Base-by-base conservation (phyloP, 208 protist genomes). In the Leishmania arabica region DNA sequence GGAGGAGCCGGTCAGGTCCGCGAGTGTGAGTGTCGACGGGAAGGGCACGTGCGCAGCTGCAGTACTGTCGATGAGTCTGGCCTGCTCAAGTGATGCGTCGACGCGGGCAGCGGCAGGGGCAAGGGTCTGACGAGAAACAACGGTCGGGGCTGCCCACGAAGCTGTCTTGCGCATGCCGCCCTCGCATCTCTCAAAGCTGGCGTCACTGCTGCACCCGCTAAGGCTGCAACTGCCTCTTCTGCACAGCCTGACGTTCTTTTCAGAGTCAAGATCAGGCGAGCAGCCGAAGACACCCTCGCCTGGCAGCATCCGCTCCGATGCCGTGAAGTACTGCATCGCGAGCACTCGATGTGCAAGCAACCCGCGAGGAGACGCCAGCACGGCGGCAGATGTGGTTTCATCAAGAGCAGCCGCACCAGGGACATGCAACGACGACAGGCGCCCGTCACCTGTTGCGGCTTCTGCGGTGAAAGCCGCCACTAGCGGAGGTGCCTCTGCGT, bases 251-350 rank as follows among this genome's bases (percentile, higher is more conserved):
- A 60, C 45, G 15, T 53, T 64, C 42, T 31, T 47, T 27, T 65
- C 74, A 51, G 74, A 77, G 56, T 77, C 56, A 8, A 80, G 60
- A 49, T 82, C 75, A 27, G 82, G 81, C 0, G 82, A 85, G 27
- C 42, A 19, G 9, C 17, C 62, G 3, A 78, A 45, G n/a, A 76
- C 58, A 7, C 60, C 70, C 54, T 85, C 82, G n/a, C 69, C 82
- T 6, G 80, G 77, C 49, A 80, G 31, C n/a, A 64, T n/a, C 24
- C 58, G n/a, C 56, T 45, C 40, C 51, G 78, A 11, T 69, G 60
- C 13, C 40, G 56, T 71, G 64, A 85, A 85, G 42, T 75, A 60
- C 15, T 58, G 72, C 51, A 60, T 45, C 49, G 82, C 82, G 54
- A 54, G 56, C 21, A 72, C 77, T 34, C 65, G 70, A 21, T 66